These are phyloP conservation scores for Arachis monticola DNA, from an alignment of 331 rosid species.

Conservation along the genomic window DNA sequence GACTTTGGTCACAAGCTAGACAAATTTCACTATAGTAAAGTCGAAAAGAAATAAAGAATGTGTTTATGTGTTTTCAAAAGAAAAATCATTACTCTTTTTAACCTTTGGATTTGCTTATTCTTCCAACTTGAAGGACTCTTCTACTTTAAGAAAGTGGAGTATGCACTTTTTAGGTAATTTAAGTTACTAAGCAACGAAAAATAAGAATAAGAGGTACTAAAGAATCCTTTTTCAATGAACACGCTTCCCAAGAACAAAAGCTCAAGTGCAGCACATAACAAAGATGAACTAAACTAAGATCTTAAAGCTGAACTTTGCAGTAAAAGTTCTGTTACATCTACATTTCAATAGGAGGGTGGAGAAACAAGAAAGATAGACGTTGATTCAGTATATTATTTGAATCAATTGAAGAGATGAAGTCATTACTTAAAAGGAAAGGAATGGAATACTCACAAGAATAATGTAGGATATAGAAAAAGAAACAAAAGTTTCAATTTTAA, in stretches of 20 bases:
- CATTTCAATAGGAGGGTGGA: conserved; percentile 3
- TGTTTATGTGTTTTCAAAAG: conserved; percentile 7
- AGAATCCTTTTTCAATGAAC: conserved; percentile 26
- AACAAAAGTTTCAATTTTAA: conserved; percentile 36
- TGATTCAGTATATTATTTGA: conserved; percentile 24
- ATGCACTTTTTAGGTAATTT: neutral
- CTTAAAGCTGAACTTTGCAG: conserved; percentile 4
- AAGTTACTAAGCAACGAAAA: conserved; percentile 34
- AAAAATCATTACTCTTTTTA: conserved; percentile 41
- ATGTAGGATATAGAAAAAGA: conserved; percentile 16
- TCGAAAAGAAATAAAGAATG: conserved; percentile 1
- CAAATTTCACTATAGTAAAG: neutral
- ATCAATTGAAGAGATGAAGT: neutral
- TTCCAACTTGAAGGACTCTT: conserved; percentile 8
- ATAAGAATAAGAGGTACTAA: neutral
- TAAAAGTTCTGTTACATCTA: neutral
- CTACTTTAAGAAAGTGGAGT: conserved; percentile 2
- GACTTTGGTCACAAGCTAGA: conserved; percentile 8
- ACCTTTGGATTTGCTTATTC: conserved; percentile 36
- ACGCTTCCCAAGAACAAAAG: conserved; percentile 6
- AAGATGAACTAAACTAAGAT: conserved; percentile 8
- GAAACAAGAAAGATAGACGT: conserved; percentile 12
- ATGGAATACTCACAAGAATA: conserved; percentile 13
- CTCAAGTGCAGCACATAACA: neutral
- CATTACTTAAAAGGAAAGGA: conserved; percentile 28